phyloP scores from a whole-genome alignment of 306 rosid genomes.

The Vigna reflexopilosa region DNA sequence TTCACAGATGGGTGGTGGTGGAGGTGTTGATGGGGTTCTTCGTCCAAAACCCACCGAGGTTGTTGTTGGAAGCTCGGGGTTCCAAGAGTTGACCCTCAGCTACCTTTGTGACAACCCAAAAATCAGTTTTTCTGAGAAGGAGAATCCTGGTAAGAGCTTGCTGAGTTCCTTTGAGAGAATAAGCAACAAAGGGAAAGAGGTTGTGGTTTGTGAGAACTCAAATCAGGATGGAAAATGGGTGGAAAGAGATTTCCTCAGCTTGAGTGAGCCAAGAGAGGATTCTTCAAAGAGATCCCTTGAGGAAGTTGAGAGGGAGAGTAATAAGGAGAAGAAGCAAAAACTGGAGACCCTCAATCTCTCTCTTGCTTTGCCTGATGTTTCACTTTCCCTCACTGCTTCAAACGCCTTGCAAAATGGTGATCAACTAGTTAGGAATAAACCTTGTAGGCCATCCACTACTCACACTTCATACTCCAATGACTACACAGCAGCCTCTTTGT shows the following conservation, averaged over 20 bases:
- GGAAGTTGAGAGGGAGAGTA: slow-evolving; percentile 69
- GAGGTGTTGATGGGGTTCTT: slow-evolving; percentile 42
- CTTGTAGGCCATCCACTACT: slow-evolving; percentile 65
- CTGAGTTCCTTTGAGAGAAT: slow-evolving; percentile 61
- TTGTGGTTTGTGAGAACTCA: slow-evolving; percentile 57
- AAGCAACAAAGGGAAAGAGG: slow-evolving; percentile 72
- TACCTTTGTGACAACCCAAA: slow-evolving; percentile 78
- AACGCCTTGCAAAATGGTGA: slow-evolving; percentile 74
- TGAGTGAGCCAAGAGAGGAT: slow-evolving; percentile 70
- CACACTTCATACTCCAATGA: slow-evolving; percentile 74
- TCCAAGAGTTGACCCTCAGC: slow-evolving; percentile 88
- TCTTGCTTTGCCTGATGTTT: slow-evolving; percentile 88
- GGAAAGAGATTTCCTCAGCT: slow-evolving; percentile 83
- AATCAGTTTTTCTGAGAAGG: slow-evolving; percentile 63
- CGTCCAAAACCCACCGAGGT: slow-evolving; percentile 47
- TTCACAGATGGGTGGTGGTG: slow-evolving; percentile 41
- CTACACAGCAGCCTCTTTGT: slow-evolving; percentile 78
- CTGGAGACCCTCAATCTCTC: slow-evolving; percentile 87
- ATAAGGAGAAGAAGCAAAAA: slow-evolving; percentile 77
- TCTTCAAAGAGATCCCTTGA: slow-evolving; percentile 84
- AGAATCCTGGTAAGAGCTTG: slow-evolving; percentile 56
- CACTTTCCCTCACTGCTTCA: slow-evolving; percentile 88
- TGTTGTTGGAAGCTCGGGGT: slow-evolving; percentile 47
- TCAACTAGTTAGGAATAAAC: slow-evolving; percentile 55
- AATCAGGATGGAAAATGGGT: slow-evolving; percentile 81